Conservation (phyloP, 305 asterid species). For the Rubia balearica region DNA sequence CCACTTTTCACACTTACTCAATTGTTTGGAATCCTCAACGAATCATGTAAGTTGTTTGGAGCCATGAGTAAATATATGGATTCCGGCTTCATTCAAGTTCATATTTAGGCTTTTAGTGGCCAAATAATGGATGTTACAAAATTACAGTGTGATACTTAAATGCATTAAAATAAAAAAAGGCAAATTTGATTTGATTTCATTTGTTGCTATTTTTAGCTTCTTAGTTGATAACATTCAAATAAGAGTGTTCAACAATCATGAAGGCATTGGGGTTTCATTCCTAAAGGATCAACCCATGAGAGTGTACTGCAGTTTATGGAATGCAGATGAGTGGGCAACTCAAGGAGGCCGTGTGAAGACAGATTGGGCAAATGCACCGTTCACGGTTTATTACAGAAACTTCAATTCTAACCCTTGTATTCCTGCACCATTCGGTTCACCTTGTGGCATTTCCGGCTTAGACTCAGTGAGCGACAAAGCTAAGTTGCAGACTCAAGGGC, state of each 20-base stretch:
- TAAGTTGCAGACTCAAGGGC: slow-evolving; percentile 13
- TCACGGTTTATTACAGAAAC: slow-evolving; percentile 31
- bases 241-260: slow-evolving; percentile 33
- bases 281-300: slow-evolving; percentile 35
- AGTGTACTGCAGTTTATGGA: slow-evolving; percentile 39
- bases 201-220: slow-evolving; percentile 21
- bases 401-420: slow-evolving; percentile 21
- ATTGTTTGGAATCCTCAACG: slow-evolving; percentile 40
- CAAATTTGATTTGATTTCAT: neutral
- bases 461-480: neutral
- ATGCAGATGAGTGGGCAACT: slow-evolving; percentile 46
- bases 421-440: neutral
- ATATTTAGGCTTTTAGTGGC: too few species aligned
- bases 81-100: too few species aligned
- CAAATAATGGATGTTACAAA: too few species aligned
- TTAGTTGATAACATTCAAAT: slow-evolving; percentile 35
- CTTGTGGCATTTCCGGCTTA: neutral
- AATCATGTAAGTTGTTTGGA: slow-evolving; percentile 28
- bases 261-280: slow-evolving; percentile 29
- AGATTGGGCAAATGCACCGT: slow-evolving; percentile 41
- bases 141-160: too few species aligned
- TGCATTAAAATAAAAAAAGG: neutral
- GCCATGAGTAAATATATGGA: too few species aligned
- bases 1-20: slow-evolving; percentile 46
- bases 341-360: slow-evolving; percentile 39